Evolutionary conservation across 2,329 filamentous ascomycete species (phyloP), one percentile per base, ranked within the genome.

Genomic region (Paraconiothyrium brasiliense): DNA sequence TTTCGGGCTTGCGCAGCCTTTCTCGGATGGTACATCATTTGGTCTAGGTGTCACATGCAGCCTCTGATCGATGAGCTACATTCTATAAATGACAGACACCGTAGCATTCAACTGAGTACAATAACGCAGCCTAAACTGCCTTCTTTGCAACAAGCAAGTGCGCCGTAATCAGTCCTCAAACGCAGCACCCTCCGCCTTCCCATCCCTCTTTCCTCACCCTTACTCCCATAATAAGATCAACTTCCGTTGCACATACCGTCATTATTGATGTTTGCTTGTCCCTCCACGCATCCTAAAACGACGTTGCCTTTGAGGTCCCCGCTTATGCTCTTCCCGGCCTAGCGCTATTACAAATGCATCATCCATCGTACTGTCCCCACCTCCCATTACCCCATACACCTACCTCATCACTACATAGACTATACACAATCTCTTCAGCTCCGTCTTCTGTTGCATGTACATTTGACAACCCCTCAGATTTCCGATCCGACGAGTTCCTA

Each of bases 291-390:
- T 30, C 4, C 24, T 52, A 32, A 24, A 13, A 1, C 14, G 52
- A 55, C 27, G 52, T 55, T 46, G 52, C 14, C 16, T 34, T 46
- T 22, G 14, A 55, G 52, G 39, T 55, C 39, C 39, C 39, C 39
- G 30, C 27, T 14, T 46, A 32, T 30, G 22, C 52, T 27, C 11
- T 16, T 44, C 11, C 4, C 37, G 13, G 27, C 52, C n/a, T 55
- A 55, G 52, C 52, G 52, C 39, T 9, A 43, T 55, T 24, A 55
- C 52, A 55, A 55, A 55, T 55, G 50, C 35, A 54, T 41, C 35
- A 35, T 50, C 27, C 30, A 10, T 32, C 30, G 8, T 34, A 20
- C 30, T 13, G 10, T 30, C 27, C 24, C 20, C 50, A 46, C 51
- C 35, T 48, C 24, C 51, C 51, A 34, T 39, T 43, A 54, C 51